Conservation (phyloP, 192 early-diverging fungal species). For the Entrophospora sp. region DNA sequence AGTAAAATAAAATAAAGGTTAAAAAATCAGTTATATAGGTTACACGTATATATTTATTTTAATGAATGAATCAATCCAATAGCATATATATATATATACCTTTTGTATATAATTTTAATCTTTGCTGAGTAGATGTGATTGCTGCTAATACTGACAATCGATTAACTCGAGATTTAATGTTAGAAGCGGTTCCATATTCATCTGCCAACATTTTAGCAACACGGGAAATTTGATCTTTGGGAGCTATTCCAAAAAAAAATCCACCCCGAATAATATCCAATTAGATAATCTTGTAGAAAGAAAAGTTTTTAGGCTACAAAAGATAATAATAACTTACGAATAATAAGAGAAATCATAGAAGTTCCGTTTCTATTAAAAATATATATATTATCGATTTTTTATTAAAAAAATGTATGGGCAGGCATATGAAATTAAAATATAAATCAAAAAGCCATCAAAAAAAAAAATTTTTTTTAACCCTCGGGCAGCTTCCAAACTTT, state of each 20-base stretch:
- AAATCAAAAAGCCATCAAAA: neutral
- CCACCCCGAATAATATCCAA: neutral
- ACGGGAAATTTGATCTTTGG: constrained; percentile 86
- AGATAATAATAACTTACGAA: constrained; percentile 48
- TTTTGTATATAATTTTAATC: constrained; percentile 88
- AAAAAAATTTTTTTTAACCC: constrained; percentile 48
- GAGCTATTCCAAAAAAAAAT: no score
- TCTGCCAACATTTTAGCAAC: constrained; percentile 90
- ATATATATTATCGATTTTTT: no score
- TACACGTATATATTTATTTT: neutral
- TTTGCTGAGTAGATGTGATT: constrained; percentile 95
- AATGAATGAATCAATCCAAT: no score
- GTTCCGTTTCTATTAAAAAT: constrained; percentile 73
- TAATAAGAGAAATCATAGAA: constrained; percentile 97
- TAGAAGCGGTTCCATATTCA: constrained; percentile 98
- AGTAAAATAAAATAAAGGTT: neutral
- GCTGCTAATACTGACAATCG: constrained; percentile 92
- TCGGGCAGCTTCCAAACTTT: constrained; percentile 84
- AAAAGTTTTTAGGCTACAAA: neutral
- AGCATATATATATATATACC: no score
- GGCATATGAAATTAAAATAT: neutral
- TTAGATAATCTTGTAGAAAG: neutral
- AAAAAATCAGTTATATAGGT: neutral
- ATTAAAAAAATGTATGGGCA: neutral
- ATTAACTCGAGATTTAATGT: constrained; percentile 99